Percentiles rank a stretch among this genome's conserved stretches.
Evolutionary conservation across 2,329 filamentous ascomycete genomes (phyloP).

Genomic region (Aureobasidium uvarum): DNA sequence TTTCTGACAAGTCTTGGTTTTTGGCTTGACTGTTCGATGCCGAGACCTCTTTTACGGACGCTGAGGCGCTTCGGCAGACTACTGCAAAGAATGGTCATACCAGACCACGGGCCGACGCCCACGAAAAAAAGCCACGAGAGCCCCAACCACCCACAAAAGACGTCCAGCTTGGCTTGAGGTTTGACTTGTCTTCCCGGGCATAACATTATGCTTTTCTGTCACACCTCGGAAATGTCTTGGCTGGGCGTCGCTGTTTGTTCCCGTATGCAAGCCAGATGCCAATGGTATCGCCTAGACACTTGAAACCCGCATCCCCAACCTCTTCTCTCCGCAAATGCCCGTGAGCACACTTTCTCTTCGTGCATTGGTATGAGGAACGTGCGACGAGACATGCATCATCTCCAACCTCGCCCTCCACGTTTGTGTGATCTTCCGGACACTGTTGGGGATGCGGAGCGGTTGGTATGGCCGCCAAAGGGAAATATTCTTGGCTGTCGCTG

Average conservation of each 20-base stretch:
- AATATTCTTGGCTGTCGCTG: conserved; percentile 13
- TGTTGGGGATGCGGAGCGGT: conserved; percentile 11
- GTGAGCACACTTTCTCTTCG: not conserved
- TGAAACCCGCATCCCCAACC: conserved; percentile 18
- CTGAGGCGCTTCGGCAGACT: not conserved
- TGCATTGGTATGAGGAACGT: conserved; percentile 3
- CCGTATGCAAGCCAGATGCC: not conserved
- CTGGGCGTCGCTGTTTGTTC: conserved; percentile 4
- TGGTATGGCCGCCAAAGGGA: not conserved
- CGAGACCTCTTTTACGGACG: conserved; percentile 8
- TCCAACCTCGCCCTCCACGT: conserved; percentile 2
- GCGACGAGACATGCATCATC: not conserved
- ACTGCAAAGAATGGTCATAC: conserved; percentile 21
- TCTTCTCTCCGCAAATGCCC: conserved; percentile 1
- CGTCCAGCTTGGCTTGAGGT: not conserved
- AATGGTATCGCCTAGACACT: conserved; percentile 8
- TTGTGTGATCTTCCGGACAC: not conserved
- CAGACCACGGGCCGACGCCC: conserved; percentile 19
- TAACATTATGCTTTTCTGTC: not conserved
- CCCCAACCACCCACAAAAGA: conserved; percentile 15
- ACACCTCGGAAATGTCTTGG: not conserved
- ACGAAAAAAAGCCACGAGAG: not conserved
- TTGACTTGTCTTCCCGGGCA: conserved; percentile 1
- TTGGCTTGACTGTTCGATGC: conserved; percentile 1
- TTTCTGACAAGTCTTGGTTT: conserved; percentile 10